Evolutionary conservation across 2,329 filamentous ascomycete genomes (phyloP), one percentile per base, ranked within the genome.

Genomic region (Nothophaeocryptopus gaeumannii): DNA sequence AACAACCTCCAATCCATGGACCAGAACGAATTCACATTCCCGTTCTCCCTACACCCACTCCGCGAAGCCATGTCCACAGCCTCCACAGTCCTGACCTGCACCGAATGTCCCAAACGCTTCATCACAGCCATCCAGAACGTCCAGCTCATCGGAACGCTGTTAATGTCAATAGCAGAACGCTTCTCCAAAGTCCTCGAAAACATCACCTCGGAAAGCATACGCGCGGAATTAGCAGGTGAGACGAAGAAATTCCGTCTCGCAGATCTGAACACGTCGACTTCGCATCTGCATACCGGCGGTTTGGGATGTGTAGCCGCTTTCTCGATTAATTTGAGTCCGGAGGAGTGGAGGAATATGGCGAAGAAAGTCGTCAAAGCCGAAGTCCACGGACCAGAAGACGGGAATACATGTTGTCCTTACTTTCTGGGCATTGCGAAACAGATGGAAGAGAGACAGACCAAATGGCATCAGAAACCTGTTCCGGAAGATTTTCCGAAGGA

Each of bases 121-220:
- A 70, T 73, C 51, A 68, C 66, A 11, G 72, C 70, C 0, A 67
- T 74, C 4, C 74, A 77, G 48, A 78, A 78, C 54, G 64, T 70
- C 0, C 68, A 73, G 32, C 63, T 73, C 5, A 58, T 76, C 8
- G 63, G 66, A 8, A 67, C 72, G 1, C 36, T 78, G 2, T 62
- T 76, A 12, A 67, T 70, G 49, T 67, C 67, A 15, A 61, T 77
- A 16, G 64, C 68, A 1, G 69, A 74, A 39, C 67, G 70, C 36
- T 75, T 73, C 58, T 58, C 64, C 39, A 71, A 69, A 48, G 58
- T 74, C 0, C 64, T 78, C 2, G 42, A 56, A 1, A 60, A 65
- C 15, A 72, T 78, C 45, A 68, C 73, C 31, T 49, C 50, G 8
- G 74, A 76, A 56, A 64, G 71, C 0, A 33, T 47, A n/a, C 55